Conservation (phyloP, 768 basidiomycete genomes). For the Leccinum broughii region DNA sequence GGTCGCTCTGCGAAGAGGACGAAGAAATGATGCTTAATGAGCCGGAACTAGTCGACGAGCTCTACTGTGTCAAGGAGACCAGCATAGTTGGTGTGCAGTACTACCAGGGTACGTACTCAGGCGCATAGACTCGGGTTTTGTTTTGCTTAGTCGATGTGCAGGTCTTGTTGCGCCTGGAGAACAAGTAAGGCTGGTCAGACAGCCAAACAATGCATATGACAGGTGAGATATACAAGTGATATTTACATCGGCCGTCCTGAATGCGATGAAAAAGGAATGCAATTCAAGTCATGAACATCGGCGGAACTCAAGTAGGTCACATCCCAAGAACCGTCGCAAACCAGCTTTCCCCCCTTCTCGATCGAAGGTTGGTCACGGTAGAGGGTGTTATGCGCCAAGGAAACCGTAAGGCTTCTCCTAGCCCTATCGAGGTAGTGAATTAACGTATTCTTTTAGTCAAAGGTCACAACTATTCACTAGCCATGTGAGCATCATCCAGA, state of each 20-base stretch:
- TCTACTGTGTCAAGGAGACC: slow-evolving; percentile 58
- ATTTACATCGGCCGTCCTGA: neutral
- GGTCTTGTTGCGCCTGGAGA: slow-evolving; percentile 82
- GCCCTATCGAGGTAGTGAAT: neutral
- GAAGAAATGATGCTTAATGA: slow-evolving; percentile 43
- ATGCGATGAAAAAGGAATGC: slow-evolving; percentile 53
- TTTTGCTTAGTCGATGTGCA: slow-evolving; percentile 25
- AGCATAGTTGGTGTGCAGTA: slow-evolving; percentile 85
- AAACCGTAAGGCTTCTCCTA: slow-evolving; percentile 47
- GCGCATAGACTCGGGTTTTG: neutral
- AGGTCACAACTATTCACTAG: slow-evolving; percentile 54
- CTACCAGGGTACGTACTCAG: slow-evolving; percentile 53
- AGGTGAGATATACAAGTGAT: slow-evolving; percentile 38
- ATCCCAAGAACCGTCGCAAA: slow-evolving; percentile 59
- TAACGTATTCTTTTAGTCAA: slow-evolving; percentile 33
- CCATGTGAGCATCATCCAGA: slow-evolving; percentile 48
- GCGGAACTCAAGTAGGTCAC: slow-evolving; percentile 76
- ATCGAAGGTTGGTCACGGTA: slow-evolving; percentile 57
- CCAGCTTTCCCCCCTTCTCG: slow-evolving; percentile 71
- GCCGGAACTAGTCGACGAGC: slow-evolving; percentile 60
- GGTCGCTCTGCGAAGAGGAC: slow-evolving; percentile 38
- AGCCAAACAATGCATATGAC: slow-evolving; percentile 71
- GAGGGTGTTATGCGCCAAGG: slow-evolving; percentile 72
- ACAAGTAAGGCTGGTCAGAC: slow-evolving; percentile 65
- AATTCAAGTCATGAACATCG: slow-evolving; percentile 80